Evolutionary conservation across 768 basidiomycete genomes (phyloP).

Genomic region (Termitomyces sp.): DNA sequence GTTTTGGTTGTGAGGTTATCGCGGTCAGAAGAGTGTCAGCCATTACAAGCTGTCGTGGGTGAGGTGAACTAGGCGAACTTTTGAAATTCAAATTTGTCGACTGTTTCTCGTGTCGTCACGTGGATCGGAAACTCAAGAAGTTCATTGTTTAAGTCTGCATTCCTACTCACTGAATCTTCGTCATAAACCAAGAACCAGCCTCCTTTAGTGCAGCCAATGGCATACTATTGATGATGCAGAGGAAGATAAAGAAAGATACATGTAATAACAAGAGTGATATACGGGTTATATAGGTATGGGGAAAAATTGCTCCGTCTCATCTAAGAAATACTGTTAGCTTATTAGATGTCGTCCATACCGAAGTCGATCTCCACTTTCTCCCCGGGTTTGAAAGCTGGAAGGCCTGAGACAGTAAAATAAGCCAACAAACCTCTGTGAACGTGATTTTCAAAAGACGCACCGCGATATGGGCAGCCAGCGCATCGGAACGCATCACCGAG

Average conservation of each 20-base stretch:
- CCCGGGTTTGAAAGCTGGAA: slow-evolving; percentile 97
- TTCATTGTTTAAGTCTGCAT: no score
- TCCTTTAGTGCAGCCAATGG: background rate
- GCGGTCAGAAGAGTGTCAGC: background rate
- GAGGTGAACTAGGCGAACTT: background rate
- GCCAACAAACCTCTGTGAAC: background rate
- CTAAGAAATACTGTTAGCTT: background rate
- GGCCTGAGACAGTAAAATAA: slow-evolving; percentile 46
- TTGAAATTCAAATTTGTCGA: background rate
- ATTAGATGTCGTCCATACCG: slow-evolving; percentile 83
- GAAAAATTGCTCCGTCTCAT: background rate
- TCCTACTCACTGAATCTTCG: no score
- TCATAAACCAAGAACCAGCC: background rate
- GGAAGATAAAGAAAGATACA: background rate
- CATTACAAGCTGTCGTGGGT: slow-evolving; percentile 2
- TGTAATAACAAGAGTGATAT: background rate
- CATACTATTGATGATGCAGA: background rate
- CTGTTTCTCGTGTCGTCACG: background rate
- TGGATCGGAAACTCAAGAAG: background rate
- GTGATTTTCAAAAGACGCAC: slow-evolving; percentile 46
- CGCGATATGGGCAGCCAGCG: slow-evolving; percentile 91
- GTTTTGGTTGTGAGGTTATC: slow-evolving; percentile 6
- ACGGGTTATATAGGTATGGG: background rate
- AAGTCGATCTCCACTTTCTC: slow-evolving; percentile 94
- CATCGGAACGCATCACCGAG: slow-evolving; percentile 98